Evolutionary conservation across 2,329 filamentous ascomycete species (phyloP).

Genomic region (Thielaviopsis euricoi): DNA sequence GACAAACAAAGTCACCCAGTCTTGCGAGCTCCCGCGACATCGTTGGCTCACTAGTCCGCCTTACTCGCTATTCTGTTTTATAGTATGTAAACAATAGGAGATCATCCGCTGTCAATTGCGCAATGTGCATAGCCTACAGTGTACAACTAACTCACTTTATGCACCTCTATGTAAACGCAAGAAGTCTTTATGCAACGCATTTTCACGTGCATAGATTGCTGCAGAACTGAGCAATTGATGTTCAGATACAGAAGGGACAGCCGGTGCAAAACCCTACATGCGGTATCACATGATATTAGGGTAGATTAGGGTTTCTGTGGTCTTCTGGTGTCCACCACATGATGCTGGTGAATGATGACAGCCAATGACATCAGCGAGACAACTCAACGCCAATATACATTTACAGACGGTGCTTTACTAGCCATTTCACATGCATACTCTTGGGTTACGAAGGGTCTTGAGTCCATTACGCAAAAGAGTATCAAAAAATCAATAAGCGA

Average conservation of each 20-base stretch:
- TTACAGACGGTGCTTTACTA: background rate
- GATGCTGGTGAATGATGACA: too few species aligned
- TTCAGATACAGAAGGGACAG: background rate
- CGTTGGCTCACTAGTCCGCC: background rate
- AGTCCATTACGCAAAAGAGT: background rate
- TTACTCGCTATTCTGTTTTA: background rate
- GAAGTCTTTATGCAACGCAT: background rate
- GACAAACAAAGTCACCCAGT: background rate
- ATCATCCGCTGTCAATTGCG: background rate
- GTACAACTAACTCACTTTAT: background rate
- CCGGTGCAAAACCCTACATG: background rate
- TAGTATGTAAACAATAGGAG: background rate
- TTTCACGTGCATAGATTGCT: background rate
- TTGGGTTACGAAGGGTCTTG: background rate
- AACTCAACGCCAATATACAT: too few species aligned
- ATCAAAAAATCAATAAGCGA: conserved; percentile 4
- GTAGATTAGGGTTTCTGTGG: too few species aligned
- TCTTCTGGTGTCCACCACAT: too few species aligned
- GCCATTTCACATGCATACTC: background rate
- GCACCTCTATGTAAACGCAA: background rate
- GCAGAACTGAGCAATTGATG: background rate
- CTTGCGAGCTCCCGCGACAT: background rate
- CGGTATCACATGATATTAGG: too few species aligned
- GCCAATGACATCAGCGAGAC: too few species aligned
- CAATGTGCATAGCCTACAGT: background rate